Evolutionary conservation across 179 eudicot species (phyloP).

Genomic region (Silene coronaria): DNA sequence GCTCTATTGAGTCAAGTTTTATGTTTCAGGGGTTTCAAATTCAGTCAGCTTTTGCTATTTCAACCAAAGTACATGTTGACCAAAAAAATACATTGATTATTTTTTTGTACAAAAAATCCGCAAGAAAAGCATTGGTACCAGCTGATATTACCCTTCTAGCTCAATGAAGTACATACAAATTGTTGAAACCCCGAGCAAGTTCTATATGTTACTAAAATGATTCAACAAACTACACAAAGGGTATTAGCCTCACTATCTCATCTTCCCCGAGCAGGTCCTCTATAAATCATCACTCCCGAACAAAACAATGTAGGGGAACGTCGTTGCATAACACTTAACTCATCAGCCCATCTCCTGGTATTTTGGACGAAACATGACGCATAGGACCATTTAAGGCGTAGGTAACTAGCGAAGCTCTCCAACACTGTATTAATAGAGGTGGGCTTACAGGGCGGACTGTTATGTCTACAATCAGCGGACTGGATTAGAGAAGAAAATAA

Average conservation of each 20-base stretch:
- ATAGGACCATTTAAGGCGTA: not conserved
- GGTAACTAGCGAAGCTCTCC: not conserved
- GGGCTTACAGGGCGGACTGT: not conserved
- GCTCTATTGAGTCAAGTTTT: too few relatives aligned
- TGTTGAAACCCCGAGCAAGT: too few relatives aligned
- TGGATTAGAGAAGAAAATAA: slow-evolving; percentile 85
- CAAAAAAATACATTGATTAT: not conserved
- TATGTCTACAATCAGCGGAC: slow-evolving; percentile 42
- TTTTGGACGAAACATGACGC: not conserved
- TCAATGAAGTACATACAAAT: too few relatives aligned
- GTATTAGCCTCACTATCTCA: not conserved
- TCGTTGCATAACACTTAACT: too few relatives aligned
- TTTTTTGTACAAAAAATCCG: not conserved
- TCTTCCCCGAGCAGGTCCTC: not conserved
- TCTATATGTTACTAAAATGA: too few relatives aligned
- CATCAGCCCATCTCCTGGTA: not conserved
- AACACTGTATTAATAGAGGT: slow-evolving; percentile 17
- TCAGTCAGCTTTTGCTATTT: too few relatives aligned
- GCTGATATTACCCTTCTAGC: too few relatives aligned
- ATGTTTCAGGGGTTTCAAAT: too few relatives aligned
- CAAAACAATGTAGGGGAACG: not conserved
- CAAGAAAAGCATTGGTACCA: too few relatives aligned
- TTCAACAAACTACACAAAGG: not conserved
- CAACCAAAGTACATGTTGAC: not conserved
- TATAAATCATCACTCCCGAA: not conserved